Base-by-base conservation (phyloP, 257 asterid species). In the Verbascum thapsus region DNA sequence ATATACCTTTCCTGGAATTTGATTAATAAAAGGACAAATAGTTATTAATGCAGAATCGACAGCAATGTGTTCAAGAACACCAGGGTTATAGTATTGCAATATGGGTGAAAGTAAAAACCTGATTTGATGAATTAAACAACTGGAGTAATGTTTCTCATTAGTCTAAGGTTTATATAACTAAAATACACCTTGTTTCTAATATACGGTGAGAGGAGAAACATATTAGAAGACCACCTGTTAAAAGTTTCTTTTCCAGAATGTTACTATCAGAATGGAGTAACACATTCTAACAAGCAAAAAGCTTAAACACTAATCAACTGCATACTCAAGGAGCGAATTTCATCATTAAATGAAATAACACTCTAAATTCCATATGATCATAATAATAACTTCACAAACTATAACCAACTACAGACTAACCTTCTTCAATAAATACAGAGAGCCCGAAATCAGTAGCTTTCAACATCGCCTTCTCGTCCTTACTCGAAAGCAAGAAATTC, bases 361-460 rank as follows among this genome's bases (percentile, higher is more conserved):
- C 10, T 6, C 0, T 0, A n/a, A 19, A 40, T 23, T 30, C 57
- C 42, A 48, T 44, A 42, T n/a, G n/a, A n/a, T n/a, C n/a, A 16
- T 19, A 43, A 53, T 17, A 51, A 18, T 52, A 13, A 19, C 38
- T 20, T 0, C 3, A 54, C 41, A 9, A 8, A 26, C 38, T 38
- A 19, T 48, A 75, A 43, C 10, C 22, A 58, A 18, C 18, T 51
- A 66, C 6, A 53, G 16, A 61, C 59, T 61, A 6, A 76, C 94
- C 94, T 73, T 83, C 86, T 58, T 85, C 90, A 35, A 83, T 76
- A 73, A 85, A 85, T 6, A 85, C 90, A 56, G 94, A 85, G n/a
- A 83, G 81, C 16, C 94, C 94, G 11, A 85, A 85, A 75, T 85
- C 94, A 15, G 88, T 85, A 0, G 94, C 94, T 58, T 83, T 85